phyloP scores from a whole-genome alignment of 2,329 filamentous ascomycete species.

The Orbilia brochopaga region DNA sequence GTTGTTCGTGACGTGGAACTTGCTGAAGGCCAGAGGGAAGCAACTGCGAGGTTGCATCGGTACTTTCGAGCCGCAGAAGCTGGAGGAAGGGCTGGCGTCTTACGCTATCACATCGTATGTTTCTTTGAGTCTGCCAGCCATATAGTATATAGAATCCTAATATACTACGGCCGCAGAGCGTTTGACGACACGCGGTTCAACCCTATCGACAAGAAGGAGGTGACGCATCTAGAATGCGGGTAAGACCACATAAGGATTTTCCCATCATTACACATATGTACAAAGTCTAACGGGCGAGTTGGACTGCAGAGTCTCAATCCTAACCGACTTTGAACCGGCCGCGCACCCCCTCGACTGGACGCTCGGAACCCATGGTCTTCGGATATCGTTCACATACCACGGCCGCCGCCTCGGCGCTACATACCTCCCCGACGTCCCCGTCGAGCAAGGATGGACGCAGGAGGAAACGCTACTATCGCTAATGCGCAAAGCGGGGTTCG shows the following conservation, averaged over 20 bases:
- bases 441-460: conserved; percentile 92
- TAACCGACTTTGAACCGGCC: conserved; percentile 82
- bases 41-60: conserved; percentile 89
- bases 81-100: conserved; percentile 73
- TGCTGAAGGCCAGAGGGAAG: conserved; percentile 61
- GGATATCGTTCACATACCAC: conserved; percentile 80
- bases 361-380: conserved; percentile 82
- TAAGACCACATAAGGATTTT: background rate
- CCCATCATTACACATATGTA: too few relatives aligned
- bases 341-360: conserved; percentile 80
- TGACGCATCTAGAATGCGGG: conserved; percentile 63
- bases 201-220: conserved; percentile 64
- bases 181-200: conserved; percentile 69
- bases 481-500: conserved; percentile 95
- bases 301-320: conserved; percentile 74
- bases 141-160: background rate
- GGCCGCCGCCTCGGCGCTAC: conserved; percentile 79
- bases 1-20: conserved; percentile 94
- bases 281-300: conserved; percentile 58
- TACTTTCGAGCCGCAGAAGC: conserved; percentile 80
- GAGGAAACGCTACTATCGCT: conserved; percentile 88
- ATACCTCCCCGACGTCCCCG: conserved; percentile 88
- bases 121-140: background rate
- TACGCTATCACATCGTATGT: conserved; percentile 81
- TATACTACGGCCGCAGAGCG: conserved; percentile 56